Evolutionary conservation across 306 rosid species (phyloP).

Genomic region (Vicia faba): DNA sequence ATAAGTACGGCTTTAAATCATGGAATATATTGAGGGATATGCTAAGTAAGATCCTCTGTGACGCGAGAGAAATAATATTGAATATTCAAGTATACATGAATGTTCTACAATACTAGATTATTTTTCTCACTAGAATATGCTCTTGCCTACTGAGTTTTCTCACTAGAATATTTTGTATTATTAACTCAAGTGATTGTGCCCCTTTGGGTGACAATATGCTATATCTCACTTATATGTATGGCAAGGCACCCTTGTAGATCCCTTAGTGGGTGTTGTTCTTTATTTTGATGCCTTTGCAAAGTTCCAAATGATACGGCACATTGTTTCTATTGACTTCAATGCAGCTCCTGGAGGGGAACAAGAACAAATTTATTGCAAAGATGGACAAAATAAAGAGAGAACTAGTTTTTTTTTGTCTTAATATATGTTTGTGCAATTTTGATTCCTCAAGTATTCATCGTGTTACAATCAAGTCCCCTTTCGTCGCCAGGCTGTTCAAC

Average conservation of each 20-base stretch:
- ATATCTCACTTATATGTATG: not conserved
- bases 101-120: not conserved
- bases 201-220: not conserved
- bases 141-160: not conserved
- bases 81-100: not conserved
- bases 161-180: not conserved
- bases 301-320: not conserved
- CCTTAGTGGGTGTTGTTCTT: not conserved
- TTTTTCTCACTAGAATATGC: not conserved
- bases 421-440: not conserved
- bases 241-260: not conserved
- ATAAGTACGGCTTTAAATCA: not conserved
- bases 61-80: not conserved
- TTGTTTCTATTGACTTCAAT: too few relatives aligned
- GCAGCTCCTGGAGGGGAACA: conserved; percentile 14
- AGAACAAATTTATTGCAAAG: not conserved
- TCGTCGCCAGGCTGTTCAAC: not conserved
- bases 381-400: conserved; percentile 10
- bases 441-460: not conserved
- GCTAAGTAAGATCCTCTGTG: not conserved
- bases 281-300: not conserved
- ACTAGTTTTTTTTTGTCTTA: not conserved
- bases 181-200: not conserved
- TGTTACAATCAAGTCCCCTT: not conserved
- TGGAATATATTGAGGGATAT: not conserved